phyloP scores from a whole-genome alignment of 2,329 filamentous ascomycete genomes.

The Catunica adiposa region DNA sequence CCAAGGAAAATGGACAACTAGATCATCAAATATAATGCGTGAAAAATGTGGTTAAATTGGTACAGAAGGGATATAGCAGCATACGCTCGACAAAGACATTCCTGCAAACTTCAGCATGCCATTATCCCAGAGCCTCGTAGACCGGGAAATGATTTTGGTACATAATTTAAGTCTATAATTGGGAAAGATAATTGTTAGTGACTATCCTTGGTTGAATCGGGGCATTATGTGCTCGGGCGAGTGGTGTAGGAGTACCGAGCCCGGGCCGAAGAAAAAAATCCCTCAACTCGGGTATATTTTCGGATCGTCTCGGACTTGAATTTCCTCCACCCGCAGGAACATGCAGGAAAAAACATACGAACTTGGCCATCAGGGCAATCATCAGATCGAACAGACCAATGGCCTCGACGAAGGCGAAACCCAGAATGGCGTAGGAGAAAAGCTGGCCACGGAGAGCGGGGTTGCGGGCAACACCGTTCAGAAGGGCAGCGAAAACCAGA shows the following conservation, averaged over 20 bases:
- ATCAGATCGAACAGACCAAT: slow-evolving; percentile 80
- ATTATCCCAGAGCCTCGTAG: slow-evolving; percentile 15
- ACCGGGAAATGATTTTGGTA: slow-evolving; percentile 15
- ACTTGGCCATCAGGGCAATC: slow-evolving; percentile 90
- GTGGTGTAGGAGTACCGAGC: background rate
- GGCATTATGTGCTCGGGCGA: background rate
- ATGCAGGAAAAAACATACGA: slow-evolving; percentile 36
- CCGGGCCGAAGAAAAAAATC: background rate
- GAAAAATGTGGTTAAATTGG: slow-evolving; percentile 15
- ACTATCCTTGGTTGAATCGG: background rate
- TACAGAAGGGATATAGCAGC: slow-evolving; percentile 15
- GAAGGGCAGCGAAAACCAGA: slow-evolving; percentile 80
- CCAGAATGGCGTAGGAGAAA: slow-evolving; percentile 89
- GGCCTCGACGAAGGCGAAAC: slow-evolving; percentile 90
- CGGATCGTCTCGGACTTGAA: background rate
- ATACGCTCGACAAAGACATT: slow-evolving; percentile 14
- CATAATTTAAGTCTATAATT: slow-evolving; percentile 14
- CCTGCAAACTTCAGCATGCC: slow-evolving; percentile 15
- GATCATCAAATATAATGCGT: slow-evolving; percentile 10
- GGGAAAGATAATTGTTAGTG: background rate
- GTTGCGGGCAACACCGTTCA: slow-evolving; percentile 85
- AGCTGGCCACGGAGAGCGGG: slow-evolving; percentile 86
- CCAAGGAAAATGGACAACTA: slow-evolving; percentile 1
- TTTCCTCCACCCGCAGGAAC: background rate
- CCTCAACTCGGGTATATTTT: background rate